Percentiles rank a stretch among this genome's conserved stretches.
These are phyloP conservation scores for Tetragonia tetragonoides DNA, from an alignment of 148 eudicot species.

Conservation along the genomic window DNA sequence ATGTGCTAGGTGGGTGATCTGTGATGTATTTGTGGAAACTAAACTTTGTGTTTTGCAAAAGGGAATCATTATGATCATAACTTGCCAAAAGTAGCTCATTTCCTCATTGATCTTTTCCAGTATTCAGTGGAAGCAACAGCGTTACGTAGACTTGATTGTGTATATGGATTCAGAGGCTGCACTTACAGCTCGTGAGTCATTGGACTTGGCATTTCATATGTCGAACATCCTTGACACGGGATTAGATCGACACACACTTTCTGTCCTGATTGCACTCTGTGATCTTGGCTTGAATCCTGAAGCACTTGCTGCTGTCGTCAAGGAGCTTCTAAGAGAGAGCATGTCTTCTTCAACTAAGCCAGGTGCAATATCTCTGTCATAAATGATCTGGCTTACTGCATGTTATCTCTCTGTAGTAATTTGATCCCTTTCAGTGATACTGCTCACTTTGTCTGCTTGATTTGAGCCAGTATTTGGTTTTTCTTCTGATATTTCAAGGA, in stretches of 20 bases:
- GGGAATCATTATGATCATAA: neutral
- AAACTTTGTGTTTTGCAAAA: neutral
- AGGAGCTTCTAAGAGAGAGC: constrained; percentile 61
- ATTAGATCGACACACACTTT: constrained; percentile 83
- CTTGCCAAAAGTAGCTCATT: neutral
- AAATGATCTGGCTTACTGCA: neutral
- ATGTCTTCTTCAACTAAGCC: constrained; percentile 26
- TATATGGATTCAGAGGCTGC: constrained; percentile 70
- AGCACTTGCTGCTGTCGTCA: constrained; percentile 72
- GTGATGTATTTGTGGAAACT: no score
- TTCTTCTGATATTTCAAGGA: no score
- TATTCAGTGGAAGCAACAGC: neutral
- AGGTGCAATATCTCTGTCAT: constrained; percentile 28
- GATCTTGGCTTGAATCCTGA: constrained; percentile 75
- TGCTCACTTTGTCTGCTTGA: no score
- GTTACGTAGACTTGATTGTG: neutral
- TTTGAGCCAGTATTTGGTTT: no score
- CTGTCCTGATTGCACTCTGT: constrained; percentile 67
- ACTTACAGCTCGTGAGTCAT: constrained; percentile 62
- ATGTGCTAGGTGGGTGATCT: neutral
- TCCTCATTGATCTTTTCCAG: neutral
- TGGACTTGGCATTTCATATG: constrained; percentile 71
- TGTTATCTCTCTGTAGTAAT: neutral
- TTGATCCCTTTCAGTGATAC: no score
- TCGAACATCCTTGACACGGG: constrained; percentile 81